Evolutionary conservation across 139 green algal genomes (phyloP).

Genomic region (Volvox reticuliferus): DNA sequence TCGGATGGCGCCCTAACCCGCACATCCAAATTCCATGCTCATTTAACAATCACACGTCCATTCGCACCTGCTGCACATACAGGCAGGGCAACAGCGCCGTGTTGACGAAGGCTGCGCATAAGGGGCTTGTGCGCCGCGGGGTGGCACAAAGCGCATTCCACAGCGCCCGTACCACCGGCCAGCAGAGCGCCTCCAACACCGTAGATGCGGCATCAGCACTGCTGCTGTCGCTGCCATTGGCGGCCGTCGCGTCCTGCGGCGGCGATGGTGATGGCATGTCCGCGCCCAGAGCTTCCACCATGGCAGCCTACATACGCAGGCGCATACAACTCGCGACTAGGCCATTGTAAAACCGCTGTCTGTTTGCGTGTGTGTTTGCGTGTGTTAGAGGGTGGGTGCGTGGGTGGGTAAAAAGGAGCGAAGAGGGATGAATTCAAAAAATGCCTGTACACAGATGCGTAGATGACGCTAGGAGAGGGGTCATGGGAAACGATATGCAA

Average conservation of each 20-base stretch:
- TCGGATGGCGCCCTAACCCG: no score
- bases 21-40: no score
- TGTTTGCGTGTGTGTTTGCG: no score
- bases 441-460: no score
- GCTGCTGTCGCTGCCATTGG: not conserved
- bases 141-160: conserved; percentile 44
- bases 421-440: no score
- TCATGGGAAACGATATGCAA: no score
- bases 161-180: conserved; percentile 43
- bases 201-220: not conserved
- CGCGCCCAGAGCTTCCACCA: not conserved
- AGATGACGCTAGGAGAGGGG: no score
- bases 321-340: no score
- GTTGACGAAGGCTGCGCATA: conserved; percentile 55
- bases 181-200: conserved; percentile 21
- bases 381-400: no score
- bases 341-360: no score
- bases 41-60: not conserved
- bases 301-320: not conserved
- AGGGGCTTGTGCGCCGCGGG: conserved; percentile 34
- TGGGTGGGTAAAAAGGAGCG: no score
- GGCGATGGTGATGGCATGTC: not conserved
- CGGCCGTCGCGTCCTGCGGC: not conserved
- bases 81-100: conserved; percentile 62
- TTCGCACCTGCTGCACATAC: conserved; percentile 44